A percentile compares a stretch with the other conserved stretches of the same genome.
Evolutionary conservation across 345 rosid species (phyloP).

Genomic region (Camelina neglecta): DNA sequence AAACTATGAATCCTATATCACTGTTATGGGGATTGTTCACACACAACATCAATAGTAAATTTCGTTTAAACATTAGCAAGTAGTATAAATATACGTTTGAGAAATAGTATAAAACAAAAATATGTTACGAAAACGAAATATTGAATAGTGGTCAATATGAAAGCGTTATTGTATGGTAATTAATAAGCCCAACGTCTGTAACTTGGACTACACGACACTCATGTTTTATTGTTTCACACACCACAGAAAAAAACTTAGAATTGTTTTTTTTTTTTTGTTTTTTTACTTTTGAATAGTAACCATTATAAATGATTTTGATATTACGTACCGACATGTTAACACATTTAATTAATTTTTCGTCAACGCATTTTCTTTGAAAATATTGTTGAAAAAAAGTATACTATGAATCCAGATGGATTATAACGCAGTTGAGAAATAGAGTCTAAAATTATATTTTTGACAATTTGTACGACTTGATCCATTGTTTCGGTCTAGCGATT

Average conservation of each 20-base stretch:
- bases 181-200: constrained; percentile 12
- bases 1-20: not conserved
- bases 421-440: not conserved
- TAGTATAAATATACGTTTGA: not conserved
- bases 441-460: not conserved
- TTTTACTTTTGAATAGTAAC: not conserved
- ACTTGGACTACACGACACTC: constrained; percentile 23
- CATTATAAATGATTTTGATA: not conserved
- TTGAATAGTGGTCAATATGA: not conserved
- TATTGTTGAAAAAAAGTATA: not conserved
- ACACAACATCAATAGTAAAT: not conserved
- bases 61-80: not conserved
- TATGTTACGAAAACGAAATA: not conserved
- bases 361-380: not conserved
- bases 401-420: not conserved
- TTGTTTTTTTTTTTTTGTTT: not conserved
- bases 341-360: too few species aligned
- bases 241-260: not conserved
- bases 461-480: not conserved
- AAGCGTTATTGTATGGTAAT: not conserved
- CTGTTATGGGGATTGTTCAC: not conserved
- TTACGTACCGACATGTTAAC: not conserved
- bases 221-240: constrained; percentile 12
- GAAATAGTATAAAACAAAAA: not conserved
- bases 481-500: constrained; percentile 3